Evolutionary conservation across 306 rosid genomes (phyloP), one percentile per base, ranked within the genome.

Genomic region (Pterocarpus santalinus): DNA sequence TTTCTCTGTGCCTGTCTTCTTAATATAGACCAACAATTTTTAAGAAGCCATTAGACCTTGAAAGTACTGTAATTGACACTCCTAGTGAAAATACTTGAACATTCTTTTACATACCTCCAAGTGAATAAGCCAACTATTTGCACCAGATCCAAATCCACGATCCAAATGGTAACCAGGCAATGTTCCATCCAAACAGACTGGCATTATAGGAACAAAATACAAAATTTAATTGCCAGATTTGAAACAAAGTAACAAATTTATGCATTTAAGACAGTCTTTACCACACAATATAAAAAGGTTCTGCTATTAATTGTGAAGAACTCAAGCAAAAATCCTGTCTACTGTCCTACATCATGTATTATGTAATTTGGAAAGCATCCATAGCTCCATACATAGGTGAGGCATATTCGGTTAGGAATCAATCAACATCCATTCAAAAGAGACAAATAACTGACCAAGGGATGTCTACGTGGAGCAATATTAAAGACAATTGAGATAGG

Each of bases 111-210:
- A 28, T 65, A 89, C 95, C 97, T 94, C 98, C 78, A 94, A 77
- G 41, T 92, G 97, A 83, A 94, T 77, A 47, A 94, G 91, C 98
- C 98, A 94, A 76, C 93, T 92, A 68, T 88, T 85, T 17, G 86
- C 91, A 43, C 98, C 98, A 2, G 93, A 87, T 75, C 87, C 98
- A 63, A 47, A 75, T 75, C 98, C 98, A 17, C 55, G 84, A 74
- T 94, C 88, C 57, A 92, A 72, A 82, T 94, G 98, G 89, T 94
- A 94, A 65, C 91, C 98, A 1, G 98, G 98, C 75, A 87, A 87
- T 7, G 98, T 88, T 79, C 97, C 97, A 84, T 94, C 98, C 86
- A 94, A 84, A 76, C 98, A 94, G 32, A 94, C 97, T 92, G 89
- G 33, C 63, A 84, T 53, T 69, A 72, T 2, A 53, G 53, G 75